These are phyloP conservation scores for Suillus decipiens DNA, from an alignment of 768 basidiomycete species.

Conservation along the genomic window DNA sequence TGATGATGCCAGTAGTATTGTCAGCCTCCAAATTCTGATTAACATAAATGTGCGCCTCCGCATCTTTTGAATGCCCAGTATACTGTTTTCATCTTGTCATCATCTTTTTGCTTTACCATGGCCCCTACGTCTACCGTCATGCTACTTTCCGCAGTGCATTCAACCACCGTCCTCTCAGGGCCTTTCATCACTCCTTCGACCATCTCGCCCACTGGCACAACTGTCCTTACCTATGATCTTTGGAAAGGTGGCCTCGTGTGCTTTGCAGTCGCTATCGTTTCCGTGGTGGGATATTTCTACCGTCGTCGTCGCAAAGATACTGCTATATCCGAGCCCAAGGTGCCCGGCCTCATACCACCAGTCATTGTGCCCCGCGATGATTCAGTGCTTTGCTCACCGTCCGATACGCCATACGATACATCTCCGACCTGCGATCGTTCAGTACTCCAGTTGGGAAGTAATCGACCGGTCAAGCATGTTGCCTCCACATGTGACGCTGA, in stretches of 20 bases:
- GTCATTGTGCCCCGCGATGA: neutral
- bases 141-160: neutral
- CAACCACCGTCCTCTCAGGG: neutral
- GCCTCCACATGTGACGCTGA: neutral
- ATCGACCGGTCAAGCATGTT: neutral
- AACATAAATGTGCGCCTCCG: neutral
- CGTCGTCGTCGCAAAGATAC: neutral
- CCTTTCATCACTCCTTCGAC: neutral
- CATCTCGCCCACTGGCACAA: neutral
- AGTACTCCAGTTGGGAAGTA: neutral
- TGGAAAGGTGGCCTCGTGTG: constrained; percentile 3
- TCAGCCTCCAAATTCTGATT: neutral
- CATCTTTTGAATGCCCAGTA: neutral
- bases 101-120: neutral
- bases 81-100: neutral
- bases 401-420: neutral
- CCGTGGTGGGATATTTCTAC: constrained; percentile 1
- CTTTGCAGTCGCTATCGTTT: constrained; percentile 4
- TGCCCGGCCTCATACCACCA: neutral
- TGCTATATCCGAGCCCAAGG: neutral
- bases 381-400: neutral
- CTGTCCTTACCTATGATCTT: constrained; percentile 1
- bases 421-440: neutral
- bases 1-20: neutral
- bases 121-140: neutral